Percentiles rank a stretch among this genome's conserved stretches.
These are phyloP conservation scores for Populus hybrid DNA, from an alignment of 441 rosid genomes.

Conservation along the genomic window DNA sequence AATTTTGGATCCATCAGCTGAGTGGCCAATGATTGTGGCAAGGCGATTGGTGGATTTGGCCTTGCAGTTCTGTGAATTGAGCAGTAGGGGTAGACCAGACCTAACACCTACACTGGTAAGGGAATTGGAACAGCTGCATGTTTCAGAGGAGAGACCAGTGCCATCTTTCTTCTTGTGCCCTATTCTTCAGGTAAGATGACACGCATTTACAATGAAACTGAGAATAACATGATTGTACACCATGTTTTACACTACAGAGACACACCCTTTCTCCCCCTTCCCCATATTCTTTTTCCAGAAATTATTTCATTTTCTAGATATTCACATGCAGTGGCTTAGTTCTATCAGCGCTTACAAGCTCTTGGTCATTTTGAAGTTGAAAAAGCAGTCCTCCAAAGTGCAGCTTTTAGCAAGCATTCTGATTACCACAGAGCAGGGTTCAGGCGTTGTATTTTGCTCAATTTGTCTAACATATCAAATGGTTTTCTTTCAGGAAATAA, in stretches of 20 bases:
- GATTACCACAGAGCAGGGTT: not conserved
- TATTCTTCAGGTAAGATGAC: constrained; percentile 51
- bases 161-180: constrained; percentile 72
- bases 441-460: not conserved
- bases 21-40: constrained; percentile 54
- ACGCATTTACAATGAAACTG: not conserved
- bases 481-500: constrained; percentile 58
- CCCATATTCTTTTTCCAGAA: not conserved
- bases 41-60: constrained; percentile 46
- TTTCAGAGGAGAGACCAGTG: constrained; percentile 51
- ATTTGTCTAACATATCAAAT: constrained; percentile 2
- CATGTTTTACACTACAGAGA: not conserved
- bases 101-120: constrained; percentile 56
- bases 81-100: constrained; percentile 49
- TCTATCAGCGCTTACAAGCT: not conserved
- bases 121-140: constrained; percentile 56
- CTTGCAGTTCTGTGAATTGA: constrained; percentile 56
- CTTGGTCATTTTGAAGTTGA: not conserved
- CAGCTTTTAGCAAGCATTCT: not conserved
- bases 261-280: not conserved
- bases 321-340: not conserved
- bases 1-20: constrained; percentile 61
- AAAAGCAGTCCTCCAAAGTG: not conserved
- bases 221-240: not conserved
- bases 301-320: not conserved